These are phyloP conservation scores for Solanum verrucosum DNA, from an alignment of 257 asterid genomes.

Conservation along the genomic window DNA sequence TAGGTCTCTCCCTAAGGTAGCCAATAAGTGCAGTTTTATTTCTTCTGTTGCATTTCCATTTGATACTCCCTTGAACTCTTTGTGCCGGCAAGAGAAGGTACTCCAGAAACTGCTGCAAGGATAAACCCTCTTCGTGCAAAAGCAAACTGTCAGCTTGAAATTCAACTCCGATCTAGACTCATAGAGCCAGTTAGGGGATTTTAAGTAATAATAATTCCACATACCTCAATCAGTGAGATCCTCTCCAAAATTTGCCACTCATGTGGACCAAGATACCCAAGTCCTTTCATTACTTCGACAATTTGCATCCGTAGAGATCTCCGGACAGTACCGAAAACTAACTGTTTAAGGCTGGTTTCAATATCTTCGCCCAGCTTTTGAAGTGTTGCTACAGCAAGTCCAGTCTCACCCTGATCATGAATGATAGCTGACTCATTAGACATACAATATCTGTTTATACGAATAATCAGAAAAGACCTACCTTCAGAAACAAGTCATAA, in stretches of 20 bases:
- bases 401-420: slow-evolving; percentile 69
- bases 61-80: slow-evolving; percentile 38
- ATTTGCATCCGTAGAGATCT: slow-evolving; percentile 74
- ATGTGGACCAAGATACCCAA: slow-evolving; percentile 58
- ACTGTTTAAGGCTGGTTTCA: slow-evolving; percentile 61
- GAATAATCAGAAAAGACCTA: slow-evolving; percentile 24
- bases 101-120: slow-evolving; percentile 86
- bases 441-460: slow-evolving; percentile 1
- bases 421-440: slow-evolving; percentile 14
- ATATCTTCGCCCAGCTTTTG: slow-evolving; percentile 98
- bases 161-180: slow-evolving; percentile 9
- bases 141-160: slow-evolving; percentile 44
- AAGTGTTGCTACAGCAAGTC: slow-evolving; percentile 81
- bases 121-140: slow-evolving; percentile 73
- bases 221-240: slow-evolving; percentile 82
- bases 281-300: slow-evolving; percentile 69
- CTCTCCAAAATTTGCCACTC: slow-evolving; percentile 75
- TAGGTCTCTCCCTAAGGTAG: slow-evolving; percentile 40
- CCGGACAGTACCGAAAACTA: slow-evolving; percentile 85
- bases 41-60: slow-evolving; percentile 26
- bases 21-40: slow-evolving; percentile 43
- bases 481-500: slow-evolving; percentile 87
- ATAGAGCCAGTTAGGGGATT: slow-evolving; percentile 9
- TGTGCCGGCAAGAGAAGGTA: slow-evolving; percentile 43
- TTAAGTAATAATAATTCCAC: slow-evolving; percentile 15